A percentile compares a stretch with the other conserved stretches of the same genome.
Conservation (phyloP, 306 rosid species). For the Fagus crenata region DNA sequence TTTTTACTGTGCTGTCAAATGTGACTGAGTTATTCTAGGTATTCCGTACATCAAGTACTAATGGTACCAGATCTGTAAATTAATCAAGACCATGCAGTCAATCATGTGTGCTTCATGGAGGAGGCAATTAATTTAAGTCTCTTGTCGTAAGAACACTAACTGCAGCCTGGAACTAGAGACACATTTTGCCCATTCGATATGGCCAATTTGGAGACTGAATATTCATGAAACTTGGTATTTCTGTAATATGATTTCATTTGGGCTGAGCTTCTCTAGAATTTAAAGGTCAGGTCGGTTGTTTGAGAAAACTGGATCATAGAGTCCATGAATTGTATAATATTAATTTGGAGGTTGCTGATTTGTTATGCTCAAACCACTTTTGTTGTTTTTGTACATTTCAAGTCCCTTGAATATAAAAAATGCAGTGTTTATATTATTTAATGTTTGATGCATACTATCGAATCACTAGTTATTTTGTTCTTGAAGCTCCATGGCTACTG, state of each 20-base stretch:
- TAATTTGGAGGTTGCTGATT: neutral
- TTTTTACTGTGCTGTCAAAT: conserved; percentile 8
- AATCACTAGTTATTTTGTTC: neutral
- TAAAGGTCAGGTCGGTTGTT: conserved; percentile 11
- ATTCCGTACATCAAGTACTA: conserved; percentile 4
- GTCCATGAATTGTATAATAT: neutral
- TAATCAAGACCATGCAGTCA: conserved; percentile 17
- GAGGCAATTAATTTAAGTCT: neutral
- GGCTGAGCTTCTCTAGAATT: neutral
- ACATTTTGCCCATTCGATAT: neutral
- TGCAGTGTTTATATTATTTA: neutral
- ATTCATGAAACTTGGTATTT: conserved; percentile 5
- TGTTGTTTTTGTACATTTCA: neutral
- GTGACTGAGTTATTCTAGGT: neutral
- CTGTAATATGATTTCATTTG: neutral
- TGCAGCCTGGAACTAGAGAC: neutral
- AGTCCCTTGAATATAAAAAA: neutral
- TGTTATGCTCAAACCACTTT: conserved; percentile 3
- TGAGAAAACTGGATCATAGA: neutral
- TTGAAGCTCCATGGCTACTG: conserved; percentile 20
- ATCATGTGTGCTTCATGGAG: neutral
- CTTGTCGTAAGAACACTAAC: neutral
- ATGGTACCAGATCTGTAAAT: conserved; percentile 14
- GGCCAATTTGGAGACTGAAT: neutral
- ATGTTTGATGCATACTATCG: conserved; percentile 7